Base-by-base conservation (phyloP, 371 early-diverging fungal species). In the Chytridium lagenaria region DNA sequence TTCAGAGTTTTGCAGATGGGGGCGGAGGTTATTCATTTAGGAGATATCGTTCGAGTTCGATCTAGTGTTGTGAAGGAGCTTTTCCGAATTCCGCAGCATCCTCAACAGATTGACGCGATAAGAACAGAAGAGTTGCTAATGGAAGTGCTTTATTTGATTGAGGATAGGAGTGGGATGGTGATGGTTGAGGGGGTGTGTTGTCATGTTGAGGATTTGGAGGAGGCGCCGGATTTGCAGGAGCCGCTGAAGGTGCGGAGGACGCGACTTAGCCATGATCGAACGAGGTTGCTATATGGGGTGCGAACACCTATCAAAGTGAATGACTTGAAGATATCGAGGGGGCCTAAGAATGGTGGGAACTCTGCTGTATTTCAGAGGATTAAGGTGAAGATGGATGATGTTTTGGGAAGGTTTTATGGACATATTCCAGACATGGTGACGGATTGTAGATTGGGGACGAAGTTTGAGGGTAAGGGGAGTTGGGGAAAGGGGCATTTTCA, bases 381-480 rank as follows among this genome's bases (percentile, higher is more conserved):
- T 16, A 61, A 30, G 34, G 36, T 61, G 34, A 2, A 15, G 34
- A 34, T 23, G 12, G 36, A 15, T 5, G 3, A 61, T 36, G 61
- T 61, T 5, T 34, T 61, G 16, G 61, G 61, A 28, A 61, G 34
- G 61, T 61, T 61, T 61, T 61, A 36, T 23, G 61, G 34, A 15
- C 61, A 36, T 36, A 7, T 12, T 3, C 61, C 61, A 22, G 7
- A 28, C 10, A 31, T 37, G 37, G 30, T 23, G 5, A 10, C 34
- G 3, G 61, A 61, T 37, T 61, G 61, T 26, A 61, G 61, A 34
- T 22, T 61, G 61, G 61, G 61, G 30, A 3, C 7, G 36, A 55
- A 19, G 26, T 23, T 55, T 19, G 23, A 10, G 10, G 44, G 44
- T 19, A 19, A 44, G 44, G 44, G 19, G 12, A n/a, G 44, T 12